A percentile compares a stretch with the other conserved stretches of the same genome.
These are phyloP conservation scores for Mycena vitilis DNA, from an alignment of 768 basidiomycete species.

Conservation along the genomic window DNA sequence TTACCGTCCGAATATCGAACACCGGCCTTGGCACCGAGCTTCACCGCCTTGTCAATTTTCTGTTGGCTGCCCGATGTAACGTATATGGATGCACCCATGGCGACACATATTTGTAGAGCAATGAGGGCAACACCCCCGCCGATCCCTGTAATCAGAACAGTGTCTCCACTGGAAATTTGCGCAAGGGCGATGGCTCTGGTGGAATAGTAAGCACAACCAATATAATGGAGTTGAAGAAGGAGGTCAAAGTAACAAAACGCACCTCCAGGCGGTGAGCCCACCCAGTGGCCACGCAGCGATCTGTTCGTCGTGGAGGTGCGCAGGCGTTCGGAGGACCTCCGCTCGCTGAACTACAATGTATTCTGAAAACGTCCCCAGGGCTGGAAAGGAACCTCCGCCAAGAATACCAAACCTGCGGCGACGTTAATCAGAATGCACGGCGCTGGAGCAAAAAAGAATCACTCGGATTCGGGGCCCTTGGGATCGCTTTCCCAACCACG, in stretches of 20 bases:
- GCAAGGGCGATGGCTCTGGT: not conserved
- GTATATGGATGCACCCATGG: conserved; percentile 82
- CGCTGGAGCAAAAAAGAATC: not conserved
- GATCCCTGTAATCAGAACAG: conserved; percentile 81
- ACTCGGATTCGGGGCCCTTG: conserved; percentile 75
- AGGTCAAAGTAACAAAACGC: conserved; percentile 23
- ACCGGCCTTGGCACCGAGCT: conserved; percentile 82
- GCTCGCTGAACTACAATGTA: conserved; percentile 80
- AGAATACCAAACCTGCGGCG: conserved; percentile 69
- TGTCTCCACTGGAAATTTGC: not conserved
- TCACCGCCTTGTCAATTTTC: conserved; percentile 75
- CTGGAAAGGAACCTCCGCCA: conserved; percentile 65
- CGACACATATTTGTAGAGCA: conserved; percentile 80
- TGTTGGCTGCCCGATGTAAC: conserved; percentile 79
- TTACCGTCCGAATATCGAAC: conserved; percentile 76
- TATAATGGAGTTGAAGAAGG: too few relatives aligned
- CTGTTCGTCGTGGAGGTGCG: conserved; percentile 75
- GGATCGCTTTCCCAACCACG: conserved; percentile 81
- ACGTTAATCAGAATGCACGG: conserved; percentile 7
- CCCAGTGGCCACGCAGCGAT: conserved; percentile 83
- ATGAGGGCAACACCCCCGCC: conserved; percentile 88
- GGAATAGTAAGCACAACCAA: not conserved
- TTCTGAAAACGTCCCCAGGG: conserved; percentile 80
- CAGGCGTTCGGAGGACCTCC: conserved; percentile 72
- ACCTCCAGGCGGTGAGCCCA: conserved; percentile 90